Evolutionary conservation across 75 land plant species (phyloP), one percentile per base, ranked within the genome.

Genomic region (Cunninghamia lanceolata): DNA sequence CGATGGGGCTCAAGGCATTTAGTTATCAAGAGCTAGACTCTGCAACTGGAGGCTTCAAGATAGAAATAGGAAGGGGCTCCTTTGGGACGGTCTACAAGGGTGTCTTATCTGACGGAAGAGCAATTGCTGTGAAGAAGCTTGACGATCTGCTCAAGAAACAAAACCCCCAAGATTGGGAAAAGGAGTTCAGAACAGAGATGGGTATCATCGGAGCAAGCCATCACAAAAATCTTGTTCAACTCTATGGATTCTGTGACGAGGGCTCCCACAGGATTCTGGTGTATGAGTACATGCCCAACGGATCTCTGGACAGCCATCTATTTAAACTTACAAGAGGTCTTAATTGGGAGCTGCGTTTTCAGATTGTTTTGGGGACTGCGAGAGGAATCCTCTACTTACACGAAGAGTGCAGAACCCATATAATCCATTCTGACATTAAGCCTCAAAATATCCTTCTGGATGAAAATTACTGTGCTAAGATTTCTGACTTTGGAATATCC

Each of bases 111-210:
- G 19, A 30, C 35, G 36, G 16, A 9, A 82, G 81, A 9, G 32
- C 38, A 11, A 53, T 88, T 10, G 91, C 91, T 16, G 91, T 90
- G 85, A 90, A 90, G 90, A 45, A 77, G 82, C 86, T 88, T 25
- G 91, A 85, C 25, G 88, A 40, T 53, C 28, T 89, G 32, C 13
- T 81, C 46, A 28, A 66, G 70, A 66, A 43, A 43, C 8, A 66
- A 66, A 66, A 19, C 5, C 21, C 16, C 16, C 34, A 83, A 84
- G 89, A 87, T 68, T 52, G 77, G 2, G 84, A 90, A 88, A 85
- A 87, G 74, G 92, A 90, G 15, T 92, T 92, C 86, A 42, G 50
- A 45, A 82, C 82, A 30, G 93, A 92, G 73, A 90, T 91, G 16
- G 66, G 45, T 5, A 81, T 86, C 2, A 91, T 91, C 32, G 89